Evolutionary conservation across 129 eudicot genomes (phyloP), one percentile per base, ranked within the genome.

Genomic region (Deinandra increscens): DNA sequence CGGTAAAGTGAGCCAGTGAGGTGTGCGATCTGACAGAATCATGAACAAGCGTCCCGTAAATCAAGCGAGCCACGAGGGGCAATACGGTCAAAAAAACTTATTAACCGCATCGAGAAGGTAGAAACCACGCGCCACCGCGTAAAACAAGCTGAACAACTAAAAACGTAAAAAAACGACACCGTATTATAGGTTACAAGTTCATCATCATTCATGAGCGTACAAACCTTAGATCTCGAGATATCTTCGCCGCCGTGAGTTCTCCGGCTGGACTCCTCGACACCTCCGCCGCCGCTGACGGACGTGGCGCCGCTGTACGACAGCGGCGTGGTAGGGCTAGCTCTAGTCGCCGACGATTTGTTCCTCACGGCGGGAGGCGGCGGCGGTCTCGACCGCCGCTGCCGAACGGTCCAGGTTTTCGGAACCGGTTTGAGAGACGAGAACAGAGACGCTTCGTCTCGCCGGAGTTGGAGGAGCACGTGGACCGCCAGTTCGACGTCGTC

Each of bases 251-350:
- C 72, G 9, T 9, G 69, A 71, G 34, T 31, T 7, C 41, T 61
- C 23, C 56, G 68, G 78, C 82, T 78, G 34, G 87, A 79, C 77
- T 82, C 85, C 64, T 82, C 95, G 18, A 36, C 90, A 17, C 71
- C 90, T 14, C 71, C 82, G 61, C 84, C 81, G 63, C 82, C 85
- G 79, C 86, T 81, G 49, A 46, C 44, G 64, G 87, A 82, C 8
- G 95, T 80, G 59, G 81, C 91, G 22, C 85, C 91, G 73, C 85
- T 86, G 84, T 77, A 84, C 5, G 90, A 87, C 66, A 84, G 78
- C 50, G 95, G 95, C 37, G 95, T 84, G 56, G 88, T 84, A 2
- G 95, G 95, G 62, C 90, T 84, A n/a, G 85, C 90, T 63, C 86
- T 66, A 4, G 79, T 37, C 3, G 33, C 18, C 3, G 66, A 41